phyloP scores from a whole-genome alignment of 2,329 filamentous ascomycete species.

The Diaporthe citriasiana region DNA sequence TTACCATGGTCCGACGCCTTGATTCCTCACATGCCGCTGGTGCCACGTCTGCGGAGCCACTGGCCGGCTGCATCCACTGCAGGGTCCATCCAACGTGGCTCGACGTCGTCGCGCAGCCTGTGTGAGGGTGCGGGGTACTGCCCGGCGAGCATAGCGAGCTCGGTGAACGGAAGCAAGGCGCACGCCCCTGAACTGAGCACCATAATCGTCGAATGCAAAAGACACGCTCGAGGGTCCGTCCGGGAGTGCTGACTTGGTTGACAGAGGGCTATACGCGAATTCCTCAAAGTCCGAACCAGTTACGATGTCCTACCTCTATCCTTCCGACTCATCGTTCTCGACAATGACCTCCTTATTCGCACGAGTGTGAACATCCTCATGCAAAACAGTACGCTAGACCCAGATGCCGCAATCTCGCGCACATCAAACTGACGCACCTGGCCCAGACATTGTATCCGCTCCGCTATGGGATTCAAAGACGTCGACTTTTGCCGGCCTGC shows the following conservation, averaged over 20 bases:
- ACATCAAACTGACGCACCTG: conserved; percentile 24
- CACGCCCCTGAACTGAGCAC: neutral
- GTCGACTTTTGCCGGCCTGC: conserved; percentile 91
- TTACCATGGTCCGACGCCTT: conserved; percentile 13
- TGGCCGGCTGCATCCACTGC: conserved; percentile 31
- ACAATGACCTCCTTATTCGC: conserved; percentile 94
- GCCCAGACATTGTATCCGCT: conserved; percentile 92
- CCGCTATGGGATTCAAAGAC: conserved; percentile 96
- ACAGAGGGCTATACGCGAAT: conserved; percentile 92
- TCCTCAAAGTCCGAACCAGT: conserved; percentile 94
- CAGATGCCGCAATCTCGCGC: neutral
- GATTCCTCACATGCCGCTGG: conserved; percentile 35
- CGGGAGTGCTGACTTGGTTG: conserved; percentile 40
- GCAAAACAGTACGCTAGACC: conserved; percentile 81
- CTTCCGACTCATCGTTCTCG: conserved; percentile 95
- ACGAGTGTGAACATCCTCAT: conserved; percentile 96
- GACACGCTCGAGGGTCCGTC: neutral
- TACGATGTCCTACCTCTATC: conserved; percentile 98
- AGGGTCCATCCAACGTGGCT: conserved; percentile 27
- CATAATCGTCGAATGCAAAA: neutral
- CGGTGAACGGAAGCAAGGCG: conserved; percentile 5
- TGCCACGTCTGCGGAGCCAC: conserved; percentile 39
- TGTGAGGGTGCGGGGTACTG: conserved; percentile 42
- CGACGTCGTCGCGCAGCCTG: conserved; percentile 33
- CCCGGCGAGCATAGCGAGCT: conserved; percentile 30